These are phyloP conservation scores for Sonneratia caseolaris DNA, from an alignment of 345 rosid species.

Conservation along the genomic window DNA sequence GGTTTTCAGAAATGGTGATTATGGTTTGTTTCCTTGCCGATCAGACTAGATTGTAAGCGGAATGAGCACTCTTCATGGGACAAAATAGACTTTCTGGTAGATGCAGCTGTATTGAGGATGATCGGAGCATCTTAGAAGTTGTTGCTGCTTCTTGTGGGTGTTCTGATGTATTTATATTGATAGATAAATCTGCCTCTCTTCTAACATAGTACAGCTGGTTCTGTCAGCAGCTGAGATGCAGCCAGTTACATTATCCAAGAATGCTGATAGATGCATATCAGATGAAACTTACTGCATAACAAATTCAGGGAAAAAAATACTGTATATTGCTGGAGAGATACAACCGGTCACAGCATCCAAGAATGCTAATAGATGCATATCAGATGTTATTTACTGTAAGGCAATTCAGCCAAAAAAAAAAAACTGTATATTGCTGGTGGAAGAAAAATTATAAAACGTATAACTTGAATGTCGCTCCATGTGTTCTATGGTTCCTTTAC, in stretches of 20 bases:
- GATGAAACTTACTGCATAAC: too few species aligned
- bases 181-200: not conserved
- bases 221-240: not conserved
- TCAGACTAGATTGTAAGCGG: not conserved
- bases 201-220: not conserved
- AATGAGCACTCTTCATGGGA: not conserved
- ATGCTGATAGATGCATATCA: not conserved
- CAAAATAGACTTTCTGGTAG: not conserved
- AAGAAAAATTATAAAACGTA: not conserved
- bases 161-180: not conserved
- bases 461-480: not conserved
- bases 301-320: too few species aligned
- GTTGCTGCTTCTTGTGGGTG: not conserved
- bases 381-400: not conserved
- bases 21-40: not conserved
- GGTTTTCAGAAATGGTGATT: constrained; percentile 73
- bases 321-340: not conserved
- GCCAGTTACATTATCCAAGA: not conserved
- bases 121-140: not conserved
- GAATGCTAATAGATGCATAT: not conserved
- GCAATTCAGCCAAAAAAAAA: too few species aligned
- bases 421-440: not conserved
- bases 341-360: not conserved
- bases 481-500: not conserved
- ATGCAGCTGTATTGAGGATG: not conserved